Evolutionary conservation across 2,329 filamentous ascomycete species (phyloP).

Genomic region (Aschersonia sp.): DNA sequence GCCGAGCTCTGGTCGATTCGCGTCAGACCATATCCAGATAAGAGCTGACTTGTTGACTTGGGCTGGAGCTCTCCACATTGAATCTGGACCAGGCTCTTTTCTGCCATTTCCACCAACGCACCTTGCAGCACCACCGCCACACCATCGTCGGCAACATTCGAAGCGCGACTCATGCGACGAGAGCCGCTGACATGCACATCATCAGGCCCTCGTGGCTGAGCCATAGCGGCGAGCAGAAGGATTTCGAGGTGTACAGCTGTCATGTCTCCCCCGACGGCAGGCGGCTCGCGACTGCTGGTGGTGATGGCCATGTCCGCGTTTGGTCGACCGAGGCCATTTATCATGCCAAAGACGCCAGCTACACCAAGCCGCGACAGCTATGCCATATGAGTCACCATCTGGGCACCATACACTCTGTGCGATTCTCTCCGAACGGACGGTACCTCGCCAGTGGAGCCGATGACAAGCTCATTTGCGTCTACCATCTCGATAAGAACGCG

Average conservation of each 20-base stretch:
- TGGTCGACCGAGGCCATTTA: constrained; percentile 95
- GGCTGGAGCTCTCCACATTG: too few relatives aligned
- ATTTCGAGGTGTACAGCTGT: constrained; percentile 97
- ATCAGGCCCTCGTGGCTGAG: constrained; percentile 94
- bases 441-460: constrained; percentile 95
- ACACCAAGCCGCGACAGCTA: constrained; percentile 74
- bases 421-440: constrained; percentile 88
- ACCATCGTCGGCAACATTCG: too few relatives aligned
- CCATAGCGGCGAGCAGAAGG: constrained; percentile 93
- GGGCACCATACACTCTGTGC: constrained; percentile 90
- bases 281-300: constrained; percentile 83
- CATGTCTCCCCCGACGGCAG: constrained; percentile 91
- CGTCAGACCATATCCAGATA: too few relatives aligned
- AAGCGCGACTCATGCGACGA: constrained; percentile 3
- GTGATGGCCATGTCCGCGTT: constrained; percentile 93
- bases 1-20: too few relatives aligned
- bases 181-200: constrained; percentile 49
- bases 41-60: too few relatives aligned
- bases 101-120: too few relatives aligned
- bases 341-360: constrained; percentile 57
- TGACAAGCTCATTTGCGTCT: constrained; percentile 97
- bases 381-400: constrained; percentile 98
- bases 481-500: constrained; percentile 72
- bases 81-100: too few relatives aligned
- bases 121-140: too few relatives aligned